Percentiles rank a stretch among this genome's conserved stretches.
Conservation (phyloP, 2,329 filamentous ascomycete genomes). For the Geosmithia flava region DNA sequence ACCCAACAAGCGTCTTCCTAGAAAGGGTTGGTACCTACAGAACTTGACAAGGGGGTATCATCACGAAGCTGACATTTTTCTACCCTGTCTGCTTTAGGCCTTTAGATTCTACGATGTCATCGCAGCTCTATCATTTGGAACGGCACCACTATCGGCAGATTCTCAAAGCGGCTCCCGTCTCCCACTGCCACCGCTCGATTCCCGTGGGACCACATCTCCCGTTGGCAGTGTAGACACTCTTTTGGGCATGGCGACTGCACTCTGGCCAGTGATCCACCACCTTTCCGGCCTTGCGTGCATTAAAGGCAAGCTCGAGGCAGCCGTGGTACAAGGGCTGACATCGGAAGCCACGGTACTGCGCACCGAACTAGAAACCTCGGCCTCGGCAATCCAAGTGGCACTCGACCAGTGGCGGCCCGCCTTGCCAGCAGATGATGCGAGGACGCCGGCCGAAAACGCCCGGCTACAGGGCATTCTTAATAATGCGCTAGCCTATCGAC, state of each 20-base stretch:
- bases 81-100: constrained; percentile 24
- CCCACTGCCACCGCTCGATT: constrained; percentile 33
- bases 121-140: constrained; percentile 47
- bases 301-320: constrained; percentile 36
- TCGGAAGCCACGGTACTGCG: constrained; percentile 34
- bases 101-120: constrained; percentile 57
- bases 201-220: constrained; percentile 29
- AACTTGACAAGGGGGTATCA: neutral
- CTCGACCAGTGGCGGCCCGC: constrained; percentile 43
- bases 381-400: constrained; percentile 41
- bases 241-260: constrained; percentile 47
- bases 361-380: constrained; percentile 36
- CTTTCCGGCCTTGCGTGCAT: constrained; percentile 41
- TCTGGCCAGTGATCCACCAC: constrained; percentile 52
- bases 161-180: constrained; percentile 32
- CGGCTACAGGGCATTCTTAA: constrained; percentile 42
- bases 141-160: constrained; percentile 38
- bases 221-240: constrained; percentile 43
- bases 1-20: constrained; percentile 43
- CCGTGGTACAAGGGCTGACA: constrained; percentile 24
- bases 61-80: neutral
- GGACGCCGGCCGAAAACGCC: constrained; percentile 17
- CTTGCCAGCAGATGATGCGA: constrained; percentile 20
- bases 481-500: constrained; percentile 47
- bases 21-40: constrained; percentile 33